Conservation (phyloP, 176 grass and related monocot species). For the Hordeum vulgare region MorexV3_pseudomolecules_assembly NC_058523.1:61255495-61255994, state of each 20-base stretch:
- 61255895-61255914: background rate
- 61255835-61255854: background rate
- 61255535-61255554: background rate
- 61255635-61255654: background rate
- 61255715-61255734: background rate
- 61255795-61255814: background rate
- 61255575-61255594: background rate
- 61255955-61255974: no score
- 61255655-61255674: background rate
- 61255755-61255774: background rate
- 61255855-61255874: background rate
- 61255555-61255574: background rate
- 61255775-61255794: background rate
- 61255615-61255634: no score
- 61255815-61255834: background rate
- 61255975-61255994: no score
- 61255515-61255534: no score
- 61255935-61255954: no score
- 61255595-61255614: background rate
- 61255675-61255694: background rate
- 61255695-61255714: background rate
- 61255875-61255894: background rate
- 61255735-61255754: background rate
- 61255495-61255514: background rate
- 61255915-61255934: no score